phyloP scores from a whole-genome alignment of 805 yeast genomes.

The Wickerhamiella cacticola region DNA sequence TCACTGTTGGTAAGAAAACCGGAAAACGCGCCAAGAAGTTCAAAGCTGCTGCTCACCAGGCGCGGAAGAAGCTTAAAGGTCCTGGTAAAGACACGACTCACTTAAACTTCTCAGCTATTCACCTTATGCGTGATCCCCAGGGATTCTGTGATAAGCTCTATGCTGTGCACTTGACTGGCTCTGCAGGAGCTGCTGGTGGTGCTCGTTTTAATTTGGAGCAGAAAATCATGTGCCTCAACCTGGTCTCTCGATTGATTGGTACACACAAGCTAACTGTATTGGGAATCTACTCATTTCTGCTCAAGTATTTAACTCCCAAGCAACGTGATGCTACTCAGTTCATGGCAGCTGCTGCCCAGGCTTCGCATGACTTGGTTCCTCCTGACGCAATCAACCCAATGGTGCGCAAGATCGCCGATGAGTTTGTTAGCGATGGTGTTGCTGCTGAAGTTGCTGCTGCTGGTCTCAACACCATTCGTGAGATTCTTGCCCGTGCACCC shows the following conservation, averaged over 20 bases:
- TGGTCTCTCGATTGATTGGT: conserved; percentile 82
- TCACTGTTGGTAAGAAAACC: conserved; percentile 72
- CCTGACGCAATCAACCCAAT: conserved; percentile 78
- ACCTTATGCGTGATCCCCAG: conserved; percentile 89
- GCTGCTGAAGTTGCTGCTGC: conserved; percentile 97
- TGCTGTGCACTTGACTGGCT: conserved; percentile 42
- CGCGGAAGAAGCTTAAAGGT: conserved; percentile 41
- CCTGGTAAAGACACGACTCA: conserved; percentile 50
- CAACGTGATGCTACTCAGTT: conserved; percentile 90
- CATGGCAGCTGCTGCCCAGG: conserved; percentile 95
- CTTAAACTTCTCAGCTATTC: conserved; percentile 89
- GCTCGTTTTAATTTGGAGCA: conserved; percentile 75
- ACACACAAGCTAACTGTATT: conserved; percentile 84
- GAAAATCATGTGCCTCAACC: conserved; percentile 74
- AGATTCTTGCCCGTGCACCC: conserved; percentile 86
- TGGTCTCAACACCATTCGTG: conserved; percentile 90
- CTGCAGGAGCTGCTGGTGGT: conserved; percentile 39
- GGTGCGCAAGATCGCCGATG: conserved; percentile 88
- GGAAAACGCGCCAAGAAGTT: conserved; percentile 70
- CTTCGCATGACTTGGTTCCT: conserved; percentile 92
- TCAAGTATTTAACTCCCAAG: conserved; percentile 87
- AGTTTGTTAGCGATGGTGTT: conserved; percentile 96
- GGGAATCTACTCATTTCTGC: conserved; percentile 78
- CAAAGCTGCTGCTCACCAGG: conserved; percentile 55
- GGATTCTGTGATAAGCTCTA: conserved; percentile 87